Evolutionary conservation across 163 green algal genomes (phyloP).

Genomic region (Smithsoniella earleae): DNA sequence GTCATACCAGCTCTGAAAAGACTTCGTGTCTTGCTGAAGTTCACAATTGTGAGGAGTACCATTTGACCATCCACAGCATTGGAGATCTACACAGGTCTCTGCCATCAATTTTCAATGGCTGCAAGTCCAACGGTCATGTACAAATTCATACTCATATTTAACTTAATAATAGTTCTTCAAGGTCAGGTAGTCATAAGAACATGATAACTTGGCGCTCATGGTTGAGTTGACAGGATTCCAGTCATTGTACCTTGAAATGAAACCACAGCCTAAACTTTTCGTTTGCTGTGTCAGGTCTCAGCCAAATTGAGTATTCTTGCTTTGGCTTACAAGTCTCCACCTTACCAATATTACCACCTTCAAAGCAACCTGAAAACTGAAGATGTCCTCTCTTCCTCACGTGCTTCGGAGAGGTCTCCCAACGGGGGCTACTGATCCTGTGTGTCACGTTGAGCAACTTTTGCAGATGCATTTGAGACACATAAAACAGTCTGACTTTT

Average conservation of each 20-base stretch:
- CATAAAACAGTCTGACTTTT: background rate
- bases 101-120: background rate
- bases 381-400: constrained; percentile 22
- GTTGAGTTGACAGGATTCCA: too few relatives aligned
- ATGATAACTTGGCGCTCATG: too few relatives aligned
- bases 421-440: background rate
- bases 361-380: constrained; percentile 34
- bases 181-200: too few relatives aligned
- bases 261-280: constrained; percentile 38
- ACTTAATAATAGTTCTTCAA: background rate
- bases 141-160: background rate
- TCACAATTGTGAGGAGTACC: constrained; percentile 39
- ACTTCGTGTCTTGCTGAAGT: constrained; percentile 42
- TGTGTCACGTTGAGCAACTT: background rate
- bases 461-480: too few relatives aligned
- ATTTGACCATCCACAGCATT: constrained; percentile 35
- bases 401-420: background rate
- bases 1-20: constrained; percentile 41
- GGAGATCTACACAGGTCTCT: background rate
- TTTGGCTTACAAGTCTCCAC: constrained; percentile 25
- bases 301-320: constrained; percentile 34
- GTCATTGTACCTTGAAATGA: constrained; percentile 34
- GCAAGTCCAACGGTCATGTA: background rate
- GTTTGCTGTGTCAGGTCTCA: constrained; percentile 33
- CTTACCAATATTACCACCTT: constrained; percentile 38